These are phyloP conservation scores for Russula emetica DNA, from an alignment of 768 basidiomycete species.

Conservation along the genomic window DNA sequence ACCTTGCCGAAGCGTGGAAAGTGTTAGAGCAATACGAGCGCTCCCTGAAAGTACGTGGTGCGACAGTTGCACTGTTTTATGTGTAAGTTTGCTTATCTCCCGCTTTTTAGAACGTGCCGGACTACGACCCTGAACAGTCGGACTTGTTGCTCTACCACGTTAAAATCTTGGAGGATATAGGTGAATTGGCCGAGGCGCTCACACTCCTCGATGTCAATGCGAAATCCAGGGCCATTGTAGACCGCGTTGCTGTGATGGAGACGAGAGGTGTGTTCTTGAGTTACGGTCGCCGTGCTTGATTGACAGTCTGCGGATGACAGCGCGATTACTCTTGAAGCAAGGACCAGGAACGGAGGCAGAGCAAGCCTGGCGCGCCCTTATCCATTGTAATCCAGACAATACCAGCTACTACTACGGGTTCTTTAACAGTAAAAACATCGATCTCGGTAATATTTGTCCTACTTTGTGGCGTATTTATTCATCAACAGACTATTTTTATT, in stretches of 20 bases:
- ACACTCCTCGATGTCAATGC: conserved; percentile 58
- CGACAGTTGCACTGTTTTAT: background rate
- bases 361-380: conserved; percentile 71
- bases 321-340: conserved; percentile 70
- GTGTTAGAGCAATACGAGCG: conserved; percentile 69
- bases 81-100: conserved; percentile 10
- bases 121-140: conserved; percentile 78
- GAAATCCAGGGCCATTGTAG: conserved; percentile 63
- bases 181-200: conserved; percentile 57
- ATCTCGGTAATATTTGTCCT: conserved; percentile 48
- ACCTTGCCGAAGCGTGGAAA: conserved; percentile 62
- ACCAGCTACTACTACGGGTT: conserved; percentile 76
- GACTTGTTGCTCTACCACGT: conserved; percentile 80
- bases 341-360: conserved; percentile 64
- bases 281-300: background rate
- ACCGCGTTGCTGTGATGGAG: conserved; percentile 65
- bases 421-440: conserved; percentile 59
- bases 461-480: background rate
- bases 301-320: conserved; percentile 38
- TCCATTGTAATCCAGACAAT: conserved; percentile 83
- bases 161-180: conserved; percentile 66
- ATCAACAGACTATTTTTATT: background rate
- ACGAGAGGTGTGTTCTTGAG: conserved; percentile 47
- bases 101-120: conserved; percentile 58
- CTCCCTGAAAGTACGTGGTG: conserved; percentile 60